Evolutionary conservation across 306 rosid species (phyloP).

Genomic region (Prunus mira): DNA sequence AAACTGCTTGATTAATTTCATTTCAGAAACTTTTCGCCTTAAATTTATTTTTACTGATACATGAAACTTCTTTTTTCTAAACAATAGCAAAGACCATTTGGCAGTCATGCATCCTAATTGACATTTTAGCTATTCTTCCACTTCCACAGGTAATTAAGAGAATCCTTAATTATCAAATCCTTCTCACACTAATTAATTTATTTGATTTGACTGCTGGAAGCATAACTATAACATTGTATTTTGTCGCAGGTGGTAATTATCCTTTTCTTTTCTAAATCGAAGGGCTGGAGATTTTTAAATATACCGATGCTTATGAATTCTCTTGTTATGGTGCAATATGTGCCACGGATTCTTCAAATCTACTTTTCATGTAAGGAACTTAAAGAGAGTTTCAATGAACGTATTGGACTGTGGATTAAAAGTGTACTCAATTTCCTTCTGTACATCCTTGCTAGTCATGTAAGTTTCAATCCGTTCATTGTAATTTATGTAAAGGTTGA

Average conservation of each 20-base stretch:
- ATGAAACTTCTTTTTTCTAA: too few relatives aligned
- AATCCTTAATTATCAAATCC: too few relatives aligned
- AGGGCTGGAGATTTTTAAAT: background rate
- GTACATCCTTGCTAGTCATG: conserved; percentile 30
- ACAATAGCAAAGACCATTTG: background rate
- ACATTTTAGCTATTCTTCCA: conserved; percentile 36
- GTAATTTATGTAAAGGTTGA: too few relatives aligned
- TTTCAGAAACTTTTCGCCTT: too few relatives aligned
- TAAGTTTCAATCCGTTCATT: background rate
- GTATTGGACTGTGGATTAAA: background rate
- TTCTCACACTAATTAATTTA: too few relatives aligned
- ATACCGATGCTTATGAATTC: conserved; percentile 10
- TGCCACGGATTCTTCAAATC: conserved; percentile 19
- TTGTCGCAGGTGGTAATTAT: conserved; percentile 11
- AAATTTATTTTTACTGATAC: too few relatives aligned
- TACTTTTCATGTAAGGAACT: conserved; percentile 1
- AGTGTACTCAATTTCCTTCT: conserved; percentile 20
- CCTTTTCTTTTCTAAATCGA: background rate
- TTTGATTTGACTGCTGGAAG: too few relatives aligned
- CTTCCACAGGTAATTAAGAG: conserved; percentile 20
- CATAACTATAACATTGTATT: too few relatives aligned
- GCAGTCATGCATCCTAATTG: conserved; percentile 7
- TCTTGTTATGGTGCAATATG: conserved; percentile 18
- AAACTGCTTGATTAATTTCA: too few relatives aligned
- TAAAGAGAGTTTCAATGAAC: background rate